These are phyloP conservation scores for Brettanomyces nanus DNA, from an alignment of 805 yeast genomes.

Conservation along the genomic window DNA sequence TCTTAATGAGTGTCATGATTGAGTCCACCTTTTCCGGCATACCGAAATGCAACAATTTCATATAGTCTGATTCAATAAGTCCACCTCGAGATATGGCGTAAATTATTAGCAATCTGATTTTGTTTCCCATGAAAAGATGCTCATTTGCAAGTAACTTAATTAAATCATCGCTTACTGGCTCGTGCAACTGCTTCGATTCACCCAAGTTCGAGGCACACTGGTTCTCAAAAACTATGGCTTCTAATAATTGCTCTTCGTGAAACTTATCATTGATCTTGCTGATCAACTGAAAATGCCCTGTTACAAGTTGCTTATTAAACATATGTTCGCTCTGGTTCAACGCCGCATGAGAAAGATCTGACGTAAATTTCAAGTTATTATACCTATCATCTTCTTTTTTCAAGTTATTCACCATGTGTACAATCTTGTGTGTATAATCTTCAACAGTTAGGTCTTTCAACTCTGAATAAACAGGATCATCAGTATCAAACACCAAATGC, in stretches of 20 bases:
- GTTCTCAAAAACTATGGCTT: slow-evolving; percentile 81
- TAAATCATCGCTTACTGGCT: slow-evolving; percentile 48
- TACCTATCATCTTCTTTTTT: slow-evolving; percentile 18
- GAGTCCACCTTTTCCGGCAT: slow-evolving; percentile 24
- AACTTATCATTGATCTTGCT: slow-evolving; percentile 55
- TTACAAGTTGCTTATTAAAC: slow-evolving; percentile 16
- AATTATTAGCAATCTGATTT: slow-evolving; percentile 62
- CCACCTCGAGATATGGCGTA: slow-evolving; percentile 83
- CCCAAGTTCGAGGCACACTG: slow-evolving; percentile 64
- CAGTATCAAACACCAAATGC: slow-evolving; percentile 17
- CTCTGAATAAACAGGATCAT: slow-evolving; percentile 19
- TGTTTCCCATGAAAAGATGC: slow-evolving; percentile 40
- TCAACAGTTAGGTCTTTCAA: slow-evolving; percentile 21
- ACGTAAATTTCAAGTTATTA: slow-evolving; percentile 18
- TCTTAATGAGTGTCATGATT: slow-evolving; percentile 46
- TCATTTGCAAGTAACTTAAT: slow-evolving; percentile 44
- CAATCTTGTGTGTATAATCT: slow-evolving; percentile 18
- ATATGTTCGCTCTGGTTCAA: slow-evolving; percentile 20
- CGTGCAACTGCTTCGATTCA: slow-evolving; percentile 49
- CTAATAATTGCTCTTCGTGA: slow-evolving; percentile 31
- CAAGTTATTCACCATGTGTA: slow-evolving; percentile 15
- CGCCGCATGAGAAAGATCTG: slow-evolving; percentile 23
- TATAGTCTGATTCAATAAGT: slow-evolving; percentile 61
- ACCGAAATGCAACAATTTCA: slow-evolving; percentile 56
- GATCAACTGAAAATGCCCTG: slow-evolving; percentile 26